Conservation (phyloP, 176 grass and related monocot genomes). For the Zoysia pacifica region DNA sequence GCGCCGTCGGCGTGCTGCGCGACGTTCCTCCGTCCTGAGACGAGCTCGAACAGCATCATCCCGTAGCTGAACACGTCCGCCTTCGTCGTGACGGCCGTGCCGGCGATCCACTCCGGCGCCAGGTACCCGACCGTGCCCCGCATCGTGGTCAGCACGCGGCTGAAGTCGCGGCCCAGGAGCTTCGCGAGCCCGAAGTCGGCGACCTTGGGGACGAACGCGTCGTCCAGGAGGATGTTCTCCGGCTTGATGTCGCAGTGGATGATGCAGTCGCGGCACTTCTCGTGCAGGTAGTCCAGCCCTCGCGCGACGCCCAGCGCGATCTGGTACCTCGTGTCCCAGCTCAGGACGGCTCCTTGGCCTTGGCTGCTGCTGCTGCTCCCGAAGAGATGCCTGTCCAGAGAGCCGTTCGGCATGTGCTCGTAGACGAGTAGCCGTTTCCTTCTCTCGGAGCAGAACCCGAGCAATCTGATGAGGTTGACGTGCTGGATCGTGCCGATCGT, state of each 20-base stretch:
- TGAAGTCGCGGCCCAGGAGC: conserved; percentile 59
- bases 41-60: conserved; percentile 58
- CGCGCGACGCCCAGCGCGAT: conserved; percentile 54
- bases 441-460: conserved; percentile 61
- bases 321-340: conserved; percentile 54
- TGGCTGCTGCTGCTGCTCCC: neutral
- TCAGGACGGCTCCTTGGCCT: conserved; percentile 19
- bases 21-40: conserved; percentile 46
- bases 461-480: conserved; percentile 58
- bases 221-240: conserved; percentile 65
- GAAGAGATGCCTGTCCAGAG: conserved; percentile 52
- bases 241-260: conserved; percentile 82
- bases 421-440: conserved; percentile 52
- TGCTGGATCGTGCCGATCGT: conserved; percentile 66
- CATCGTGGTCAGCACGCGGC: conserved; percentile 59
- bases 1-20: conserved; percentile 30
- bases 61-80: conserved; percentile 69
- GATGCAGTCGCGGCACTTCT: conserved; percentile 65
- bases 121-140: conserved; percentile 57
- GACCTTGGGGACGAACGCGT: conserved; percentile 34
- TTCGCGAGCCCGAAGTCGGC: conserved; percentile 58
- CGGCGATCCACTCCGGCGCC: conserved; percentile 60
- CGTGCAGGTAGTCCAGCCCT: conserved; percentile 59
- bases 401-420: conserved; percentile 60
- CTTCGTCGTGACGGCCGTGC: conserved; percentile 47